These are phyloP conservation scores for Claviceps fusiformis DNA, from an alignment of 2,329 filamentous ascomycete genomes.

Conservation along the genomic window DNA sequence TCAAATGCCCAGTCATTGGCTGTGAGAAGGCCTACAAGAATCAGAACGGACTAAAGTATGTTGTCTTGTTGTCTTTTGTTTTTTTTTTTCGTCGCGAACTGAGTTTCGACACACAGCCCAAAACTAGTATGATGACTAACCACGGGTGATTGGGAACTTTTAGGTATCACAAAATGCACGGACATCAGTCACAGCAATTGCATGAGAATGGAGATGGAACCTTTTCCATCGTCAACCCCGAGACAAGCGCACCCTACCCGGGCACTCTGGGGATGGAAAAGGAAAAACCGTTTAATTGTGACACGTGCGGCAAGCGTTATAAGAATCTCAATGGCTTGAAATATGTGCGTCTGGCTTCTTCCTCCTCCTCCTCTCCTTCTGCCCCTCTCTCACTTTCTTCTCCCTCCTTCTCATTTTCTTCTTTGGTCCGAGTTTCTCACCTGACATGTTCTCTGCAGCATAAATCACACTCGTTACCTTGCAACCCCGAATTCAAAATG, in stretches of 20 bases:
- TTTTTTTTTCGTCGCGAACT: neutral
- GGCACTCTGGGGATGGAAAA: constrained; percentile 99
- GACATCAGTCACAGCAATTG: constrained; percentile 90
- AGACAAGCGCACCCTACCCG: constrained; percentile 86
- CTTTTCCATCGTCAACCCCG: constrained; percentile 94
- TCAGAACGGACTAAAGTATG: constrained; percentile 92
- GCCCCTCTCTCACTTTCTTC: too few species aligned
- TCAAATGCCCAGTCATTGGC: constrained; percentile 93
- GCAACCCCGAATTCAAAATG: constrained; percentile 64
- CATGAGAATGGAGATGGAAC: constrained; percentile 95
- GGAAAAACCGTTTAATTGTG: constrained; percentile 96
- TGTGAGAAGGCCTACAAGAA: constrained; percentile 99
- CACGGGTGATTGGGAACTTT: neutral
- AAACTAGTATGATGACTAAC: neutral
- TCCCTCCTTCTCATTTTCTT: neutral
- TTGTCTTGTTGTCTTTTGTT: constrained; percentile 6
- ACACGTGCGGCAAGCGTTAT: constrained; percentile 94
- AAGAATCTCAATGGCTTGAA: constrained; percentile 98
- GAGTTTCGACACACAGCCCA: neutral
- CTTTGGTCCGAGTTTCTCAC: neutral
- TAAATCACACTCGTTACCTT: constrained; percentile 74
- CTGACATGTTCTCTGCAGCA: constrained; percentile 34
- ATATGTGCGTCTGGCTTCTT: constrained; percentile 49
- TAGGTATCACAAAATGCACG: constrained; percentile 65
- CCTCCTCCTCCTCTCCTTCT: too few species aligned